phyloP scores from a whole-genome alignment of 345 rosid genomes.

The Punica granatum region DNA sequence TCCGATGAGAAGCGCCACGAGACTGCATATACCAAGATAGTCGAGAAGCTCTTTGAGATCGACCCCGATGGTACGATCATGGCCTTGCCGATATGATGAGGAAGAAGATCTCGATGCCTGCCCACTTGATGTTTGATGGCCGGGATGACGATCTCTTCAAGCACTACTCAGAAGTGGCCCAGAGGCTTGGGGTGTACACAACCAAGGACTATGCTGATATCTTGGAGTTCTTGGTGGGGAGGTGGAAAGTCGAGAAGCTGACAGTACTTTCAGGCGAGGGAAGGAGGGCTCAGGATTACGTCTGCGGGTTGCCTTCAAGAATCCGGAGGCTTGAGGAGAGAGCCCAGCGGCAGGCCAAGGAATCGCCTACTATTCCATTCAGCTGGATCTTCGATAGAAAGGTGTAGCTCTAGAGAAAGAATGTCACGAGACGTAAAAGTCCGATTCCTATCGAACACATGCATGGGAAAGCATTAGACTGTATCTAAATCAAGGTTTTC shows the following conservation, averaged over 20 bases:
- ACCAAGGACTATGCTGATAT: slow-evolving; percentile 87
- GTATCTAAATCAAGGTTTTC: no score
- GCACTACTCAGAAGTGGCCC: slow-evolving; percentile 75
- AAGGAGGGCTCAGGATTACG: slow-evolving; percentile 72
- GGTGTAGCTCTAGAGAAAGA: slow-evolving; percentile 42
- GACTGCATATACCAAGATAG: slow-evolving; percentile 84
- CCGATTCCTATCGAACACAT: no score
- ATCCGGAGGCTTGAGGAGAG: slow-evolving; percentile 80
- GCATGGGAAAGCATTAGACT: no score
- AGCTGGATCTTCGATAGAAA: slow-evolving; percentile 77
- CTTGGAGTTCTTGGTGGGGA: slow-evolving; percentile 71
- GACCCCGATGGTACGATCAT: slow-evolving; percentile 73
- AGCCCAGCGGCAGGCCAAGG: slow-evolving; percentile 61
- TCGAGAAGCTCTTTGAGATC: slow-evolving; percentile 76
- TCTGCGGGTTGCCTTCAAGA: slow-evolving; percentile 65
- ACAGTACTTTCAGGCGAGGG: slow-evolving; percentile 75
- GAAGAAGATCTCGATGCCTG: slow-evolving; percentile 95
- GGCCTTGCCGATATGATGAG: slow-evolving; percentile 94
- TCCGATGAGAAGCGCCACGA: slow-evolving; percentile 95
- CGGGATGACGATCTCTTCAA: slow-evolving; percentile 60
- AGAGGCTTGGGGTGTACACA: slow-evolving; percentile 80
- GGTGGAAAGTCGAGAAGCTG: slow-evolving; percentile 60
- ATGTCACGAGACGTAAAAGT: no score
- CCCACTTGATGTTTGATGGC: slow-evolving; percentile 90
- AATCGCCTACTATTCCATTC: slow-evolving; percentile 49